Base-by-base conservation (phyloP, 208 protist species). In the Leishmania aethiopica region DNA sequence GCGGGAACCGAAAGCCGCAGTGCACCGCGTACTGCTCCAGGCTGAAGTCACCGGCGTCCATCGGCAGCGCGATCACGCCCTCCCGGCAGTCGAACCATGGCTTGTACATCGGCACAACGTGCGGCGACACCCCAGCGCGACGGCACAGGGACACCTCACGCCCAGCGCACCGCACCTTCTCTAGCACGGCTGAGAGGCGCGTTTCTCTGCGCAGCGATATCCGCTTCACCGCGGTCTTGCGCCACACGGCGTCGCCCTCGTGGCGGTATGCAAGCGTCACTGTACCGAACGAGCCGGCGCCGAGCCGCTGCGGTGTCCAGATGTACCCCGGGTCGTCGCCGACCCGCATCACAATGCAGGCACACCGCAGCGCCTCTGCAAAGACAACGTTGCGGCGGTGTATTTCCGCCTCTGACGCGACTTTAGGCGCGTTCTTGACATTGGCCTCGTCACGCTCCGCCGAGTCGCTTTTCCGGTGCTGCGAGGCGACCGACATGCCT, bases 11-110 rank as follows among this genome's bases (percentile, higher is more conserved):
- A 42, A 17, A 60, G 35, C 70, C 47, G 76, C 76, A 71, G 28
- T 3, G 28, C 59, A 51, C 3, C n/a, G 60, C 76, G 76, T 81
- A 84, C 42, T 35, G 47, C 37, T 72, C 25, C 42, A 84, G 66
- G 60, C 45, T 77, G 19, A 53, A 49, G 47, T 84, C 81, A 13
- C 76, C 75, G 4, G 76, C 76, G 17, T 77, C 81, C 81, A 81
- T 77, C 76, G 60, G 47, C 32, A 84, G 59, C 32, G 40, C 35
- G 5, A 84, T 51, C 19, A 37, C n/a, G 32, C 69, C 25, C n/a
- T n/a, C 64, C 47, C 59, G 49, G 49, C 37, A 45, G 67, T 79
- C 74, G 55, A 72, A 70, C 81, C 81, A 84, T 40, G 75, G 64
- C 28, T 80, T 10, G 32, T 47, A 40, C 35, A 84, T 62, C 15